These are phyloP conservation scores for Dactylellina sp. DNA, from an alignment of 2,329 filamentous ascomycete species.

Conservation along the genomic window DNA sequence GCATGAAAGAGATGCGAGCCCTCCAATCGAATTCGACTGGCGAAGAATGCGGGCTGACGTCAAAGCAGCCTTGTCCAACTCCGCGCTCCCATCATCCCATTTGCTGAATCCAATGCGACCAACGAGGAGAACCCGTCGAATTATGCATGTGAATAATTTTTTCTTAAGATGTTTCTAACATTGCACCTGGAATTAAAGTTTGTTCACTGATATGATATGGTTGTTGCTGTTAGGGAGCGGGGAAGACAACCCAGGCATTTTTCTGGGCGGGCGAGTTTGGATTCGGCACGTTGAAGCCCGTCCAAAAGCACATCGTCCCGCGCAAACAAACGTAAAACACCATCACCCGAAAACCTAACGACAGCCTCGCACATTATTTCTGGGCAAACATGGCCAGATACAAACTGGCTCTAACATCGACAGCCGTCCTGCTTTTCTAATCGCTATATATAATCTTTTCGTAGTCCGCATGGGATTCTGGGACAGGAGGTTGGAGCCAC, in stretches of 20 bases:
- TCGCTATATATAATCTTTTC: too few relatives aligned
- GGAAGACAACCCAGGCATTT: too few relatives aligned
- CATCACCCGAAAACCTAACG: neutral
- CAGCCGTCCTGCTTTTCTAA: conserved; percentile 22
- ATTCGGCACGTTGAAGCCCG: conserved; percentile 17
- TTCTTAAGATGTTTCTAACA: too few relatives aligned
- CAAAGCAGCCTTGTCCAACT: conserved; percentile 1
- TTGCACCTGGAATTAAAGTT: too few relatives aligned
- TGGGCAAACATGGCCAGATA: conserved; percentile 47
- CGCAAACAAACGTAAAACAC: neutral
- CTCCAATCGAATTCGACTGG: conserved; percentile 8
- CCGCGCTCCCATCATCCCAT: conserved; percentile 1
- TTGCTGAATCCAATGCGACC: neutral
- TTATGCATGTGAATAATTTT: conserved; percentile 8
- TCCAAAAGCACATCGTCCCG: too few relatives aligned
- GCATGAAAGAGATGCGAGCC: conserved; percentile 17
- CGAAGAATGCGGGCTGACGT: conserved; percentile 24
- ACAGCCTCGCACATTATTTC: neutral
- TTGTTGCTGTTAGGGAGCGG: too few relatives aligned
- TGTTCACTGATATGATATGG: too few relatives aligned
- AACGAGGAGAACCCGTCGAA: conserved; percentile 4
- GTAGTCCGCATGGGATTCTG: conserved; percentile 5
- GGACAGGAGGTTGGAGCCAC: conserved; percentile 6
- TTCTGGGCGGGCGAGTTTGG: neutral
- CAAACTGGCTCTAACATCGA: conserved; percentile 12